phyloP scores from a whole-genome alignment of 805 yeast species.

The Isabelozyma gotoi region DNA sequence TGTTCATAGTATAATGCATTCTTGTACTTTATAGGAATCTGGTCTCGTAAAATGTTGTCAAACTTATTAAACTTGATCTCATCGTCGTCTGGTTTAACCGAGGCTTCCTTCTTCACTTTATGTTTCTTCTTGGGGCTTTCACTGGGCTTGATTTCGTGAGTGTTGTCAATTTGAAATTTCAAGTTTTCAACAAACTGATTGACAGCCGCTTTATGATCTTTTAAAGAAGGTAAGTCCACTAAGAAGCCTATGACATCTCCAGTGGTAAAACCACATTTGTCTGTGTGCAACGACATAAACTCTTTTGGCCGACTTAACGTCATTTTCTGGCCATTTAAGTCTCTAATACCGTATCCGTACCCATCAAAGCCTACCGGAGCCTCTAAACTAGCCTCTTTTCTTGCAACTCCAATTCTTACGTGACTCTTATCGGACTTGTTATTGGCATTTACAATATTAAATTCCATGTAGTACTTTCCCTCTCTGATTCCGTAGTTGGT shows the following conservation, averaged over 20 bases:
- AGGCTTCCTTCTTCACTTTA: slow-evolving; percentile 11
- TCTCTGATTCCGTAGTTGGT: slow-evolving; percentile 74
- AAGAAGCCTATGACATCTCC: slow-evolving; percentile 87
- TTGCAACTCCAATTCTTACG: slow-evolving; percentile 78
- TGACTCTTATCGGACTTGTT: slow-evolving; percentile 41
- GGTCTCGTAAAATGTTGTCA: slow-evolving; percentile 67
- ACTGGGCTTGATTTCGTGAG: slow-evolving; percentile 6
- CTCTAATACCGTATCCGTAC: slow-evolving; percentile 89
- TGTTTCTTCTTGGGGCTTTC: slow-evolving; percentile 11
- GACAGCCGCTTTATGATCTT: slow-evolving; percentile 44
- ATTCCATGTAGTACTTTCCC: slow-evolving; percentile 82
- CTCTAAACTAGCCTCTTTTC: slow-evolving; percentile 86
- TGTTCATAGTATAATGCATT: slow-evolving; percentile 79
- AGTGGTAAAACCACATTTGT: slow-evolving; percentile 47
- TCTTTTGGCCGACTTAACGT: slow-evolving; percentile 70
- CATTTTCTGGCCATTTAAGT: slow-evolving; percentile 69
- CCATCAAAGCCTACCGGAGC: slow-evolving; percentile 97
- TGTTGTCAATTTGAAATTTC: slow-evolving; percentile 4
- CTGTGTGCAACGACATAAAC: slow-evolving; percentile 34
- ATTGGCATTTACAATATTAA: slow-evolving; percentile 50
- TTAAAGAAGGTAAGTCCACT: slow-evolving; percentile 61
- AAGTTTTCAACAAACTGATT: slow-evolving; percentile 23
- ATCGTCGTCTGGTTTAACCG: slow-evolving; percentile 5
- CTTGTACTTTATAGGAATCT: slow-evolving; percentile 82
- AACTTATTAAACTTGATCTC: slow-evolving; percentile 16